Percentiles rank a stretch among this genome's conserved stretches.
Evolutionary conservation across 2,329 filamentous ascomycete species (phyloP).

Genomic region (Hypoxylon sp.): DNA sequence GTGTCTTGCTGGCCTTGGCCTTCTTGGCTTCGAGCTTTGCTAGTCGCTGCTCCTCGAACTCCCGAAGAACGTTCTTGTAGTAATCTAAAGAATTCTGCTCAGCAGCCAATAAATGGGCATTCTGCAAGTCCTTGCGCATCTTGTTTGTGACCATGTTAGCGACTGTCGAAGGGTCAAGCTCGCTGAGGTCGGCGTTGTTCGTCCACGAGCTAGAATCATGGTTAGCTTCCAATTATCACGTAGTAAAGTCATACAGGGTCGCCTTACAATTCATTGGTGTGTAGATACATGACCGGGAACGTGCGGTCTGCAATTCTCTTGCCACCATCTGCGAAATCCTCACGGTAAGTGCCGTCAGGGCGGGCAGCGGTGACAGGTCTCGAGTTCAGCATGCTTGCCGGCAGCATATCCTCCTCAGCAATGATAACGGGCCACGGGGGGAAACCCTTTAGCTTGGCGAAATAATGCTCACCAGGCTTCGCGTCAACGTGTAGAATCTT

Average conservation of each 20-base stretch:
- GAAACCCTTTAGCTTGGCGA: slow-evolving; percentile 94
- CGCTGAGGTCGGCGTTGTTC: slow-evolving; percentile 83
- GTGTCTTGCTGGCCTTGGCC: slow-evolving; percentile 50
- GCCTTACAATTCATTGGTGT: slow-evolving; percentile 97
- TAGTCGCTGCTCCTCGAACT: slow-evolving; percentile 76
- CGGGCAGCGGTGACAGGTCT: slow-evolving; percentile 88
- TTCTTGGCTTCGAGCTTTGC: slow-evolving; percentile 66
- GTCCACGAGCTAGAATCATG: slow-evolving; percentile 82
- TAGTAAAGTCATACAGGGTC: slow-evolving; percentile 16
- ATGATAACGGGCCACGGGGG: slow-evolving; percentile 95
- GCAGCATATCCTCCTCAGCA: slow-evolving; percentile 95
- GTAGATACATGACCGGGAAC: slow-evolving; percentile 95
- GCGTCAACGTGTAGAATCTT: slow-evolving; percentile 82
- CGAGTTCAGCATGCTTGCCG: slow-evolving; percentile 79
- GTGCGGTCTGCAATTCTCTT: slow-evolving; percentile 88
- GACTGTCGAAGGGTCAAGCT: slow-evolving; percentile 81
- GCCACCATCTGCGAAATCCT: slow-evolving; percentile 88
- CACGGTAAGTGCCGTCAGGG: slow-evolving; percentile 87
- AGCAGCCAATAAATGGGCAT: slow-evolving; percentile 84
- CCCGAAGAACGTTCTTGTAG: slow-evolving; percentile 85
- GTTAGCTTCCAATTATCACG: slow-evolving; percentile 33
- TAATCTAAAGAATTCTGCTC: slow-evolving; percentile 83
- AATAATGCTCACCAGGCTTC: slow-evolving; percentile 90
- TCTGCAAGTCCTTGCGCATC: slow-evolving; percentile 82
- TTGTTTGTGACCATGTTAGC: slow-evolving; percentile 79